A percentile compares a stretch with the other conserved stretches of the same genome.
phyloP scores from a whole-genome alignment of 768 basidiomycete species.

The Chalciporus piperatus region DNA sequence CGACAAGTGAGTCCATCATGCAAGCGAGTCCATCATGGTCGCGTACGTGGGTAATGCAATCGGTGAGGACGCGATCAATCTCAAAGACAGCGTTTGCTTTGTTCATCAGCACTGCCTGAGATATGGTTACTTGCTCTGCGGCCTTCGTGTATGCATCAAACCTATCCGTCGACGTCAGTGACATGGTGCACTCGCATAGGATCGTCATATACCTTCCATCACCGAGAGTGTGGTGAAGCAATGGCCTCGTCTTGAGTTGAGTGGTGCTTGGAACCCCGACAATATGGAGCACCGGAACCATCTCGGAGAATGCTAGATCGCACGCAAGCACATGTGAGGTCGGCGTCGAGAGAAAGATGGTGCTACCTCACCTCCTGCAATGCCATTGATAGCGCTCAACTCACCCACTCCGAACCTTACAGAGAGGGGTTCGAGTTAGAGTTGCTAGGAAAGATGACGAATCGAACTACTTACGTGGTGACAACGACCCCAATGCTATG shows the following conservation, averaged over 20 bases:
- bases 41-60: slow-evolving; percentile 57
- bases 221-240: slow-evolving; percentile 88
- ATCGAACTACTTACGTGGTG: slow-evolving; percentile 76
- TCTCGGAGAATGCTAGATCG: slow-evolving; percentile 70
- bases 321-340: slow-evolving; percentile 5
- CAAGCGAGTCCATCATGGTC: background rate
- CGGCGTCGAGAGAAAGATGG: background rate
- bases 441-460: background rate
- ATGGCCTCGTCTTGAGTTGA: slow-evolving; percentile 67
- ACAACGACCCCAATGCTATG: slow-evolving; percentile 65
- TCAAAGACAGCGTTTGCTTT: slow-evolving; percentile 56
- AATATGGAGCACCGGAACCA: slow-evolving; percentile 87
- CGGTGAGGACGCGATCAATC: slow-evolving; percentile 77
- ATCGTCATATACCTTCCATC: slow-evolving; percentile 56
- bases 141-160: slow-evolving; percentile 81
- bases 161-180: slow-evolving; percentile 32
- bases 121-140: slow-evolving; percentile 68
- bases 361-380: slow-evolving; percentile 62
- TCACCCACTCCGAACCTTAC: slow-evolving; percentile 90
- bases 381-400: slow-evolving; percentile 80
- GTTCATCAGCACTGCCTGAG: slow-evolving; percentile 59
- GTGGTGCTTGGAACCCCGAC: slow-evolving; percentile 77
- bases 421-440: background rate
- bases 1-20: background rate
- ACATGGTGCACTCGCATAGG: background rate